Evolutionary conservation across 805 yeast genomes (phyloP), one percentile per base, ranked within the genome.

Genomic region (Candida vaughaniae): DNA sequence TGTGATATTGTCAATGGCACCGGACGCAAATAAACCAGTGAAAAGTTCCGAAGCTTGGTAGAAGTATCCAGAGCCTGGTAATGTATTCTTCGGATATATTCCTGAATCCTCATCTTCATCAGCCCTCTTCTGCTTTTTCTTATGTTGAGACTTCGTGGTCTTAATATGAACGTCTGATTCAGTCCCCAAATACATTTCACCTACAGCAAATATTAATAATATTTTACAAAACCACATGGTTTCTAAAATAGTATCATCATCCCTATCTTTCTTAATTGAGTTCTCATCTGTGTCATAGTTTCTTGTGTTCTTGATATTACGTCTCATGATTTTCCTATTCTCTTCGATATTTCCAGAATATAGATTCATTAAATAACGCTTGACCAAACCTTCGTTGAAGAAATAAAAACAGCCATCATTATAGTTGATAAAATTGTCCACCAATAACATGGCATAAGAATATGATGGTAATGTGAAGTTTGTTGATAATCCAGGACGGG

Each of bases 371-470:
- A 85, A 56, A 43, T 78, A 81, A 46, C 77, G 76, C 51, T 83
- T 84, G 16, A 83, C 86, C 15, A 83, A 52, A 1, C 95, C 95
- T 56, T 85, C 95, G 53, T 85, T 85, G 64, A 85, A 85, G 51
- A 85, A 85, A 60, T 85, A 85, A 55, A 85, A 85, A 49, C 95
- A 85, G 1, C 90, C 93, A 57, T 84, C 93, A 49, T 85, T 85
- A 56, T 83, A 85, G 35, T 82, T 81, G 36, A 85, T 75, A 47
- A 85, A 85, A 0, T 87, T 80, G 52, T 85, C 91, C 9, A 85
- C 85, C 33, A 85, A 60, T 10, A 82, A 56, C 75, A 82, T 75
- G 5, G 91, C 89, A 55, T 84, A 83, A 3, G 86, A 77, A 46
- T 82, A 84, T 10, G 87, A 78, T 1, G 95, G 95, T 12, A 85